Percentiles rank a stretch among this genome's conserved stretches.
These are phyloP conservation scores for Nidularia sp. DNA, from an alignment of 768 basidiomycete species.

Conservation along the genomic window DNA sequence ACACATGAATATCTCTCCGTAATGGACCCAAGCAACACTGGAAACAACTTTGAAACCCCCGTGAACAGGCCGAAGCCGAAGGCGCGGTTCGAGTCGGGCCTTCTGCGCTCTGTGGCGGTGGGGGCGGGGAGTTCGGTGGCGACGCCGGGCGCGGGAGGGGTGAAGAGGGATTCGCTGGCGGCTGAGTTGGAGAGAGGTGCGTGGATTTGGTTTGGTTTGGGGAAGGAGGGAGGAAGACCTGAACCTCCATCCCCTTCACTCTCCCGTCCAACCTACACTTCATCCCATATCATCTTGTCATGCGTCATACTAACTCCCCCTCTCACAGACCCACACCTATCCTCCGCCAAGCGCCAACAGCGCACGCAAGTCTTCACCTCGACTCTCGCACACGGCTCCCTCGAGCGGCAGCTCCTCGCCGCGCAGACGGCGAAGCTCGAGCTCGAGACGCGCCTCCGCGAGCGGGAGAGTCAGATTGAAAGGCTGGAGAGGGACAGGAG, in stretches of 20 bases:
- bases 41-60: too few species aligned
- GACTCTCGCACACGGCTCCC: conserved; percentile 53
- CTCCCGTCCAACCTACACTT: too few species aligned
- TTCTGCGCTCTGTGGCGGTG: too few species aligned
- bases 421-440: conserved; percentile 60
- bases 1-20: too few species aligned
- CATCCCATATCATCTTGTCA: too few species aligned
- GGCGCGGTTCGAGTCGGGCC: too few species aligned
- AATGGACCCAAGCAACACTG: too few species aligned
- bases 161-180: conserved; percentile 61
- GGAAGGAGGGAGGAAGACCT: too few species aligned
- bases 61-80: too few species aligned
- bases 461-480: conserved; percentile 60
- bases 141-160: too few species aligned
- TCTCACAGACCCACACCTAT: conserved; percentile 56
- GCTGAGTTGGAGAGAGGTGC: conserved; percentile 66
- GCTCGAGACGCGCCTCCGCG: conserved; percentile 63
- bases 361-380: conserved; percentile 61
- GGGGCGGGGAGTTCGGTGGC: too few species aligned
- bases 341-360: conserved; percentile 64
- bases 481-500: conserved; percentile 67
- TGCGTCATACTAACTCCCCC: not conserved
- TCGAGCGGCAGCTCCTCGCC: conserved; percentile 66
- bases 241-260: too few species aligned
- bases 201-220: conserved; percentile 3